phyloP scores from a whole-genome alignment of 2,329 filamentous ascomycete species.

The Ophiostoma sp. region DNA sequence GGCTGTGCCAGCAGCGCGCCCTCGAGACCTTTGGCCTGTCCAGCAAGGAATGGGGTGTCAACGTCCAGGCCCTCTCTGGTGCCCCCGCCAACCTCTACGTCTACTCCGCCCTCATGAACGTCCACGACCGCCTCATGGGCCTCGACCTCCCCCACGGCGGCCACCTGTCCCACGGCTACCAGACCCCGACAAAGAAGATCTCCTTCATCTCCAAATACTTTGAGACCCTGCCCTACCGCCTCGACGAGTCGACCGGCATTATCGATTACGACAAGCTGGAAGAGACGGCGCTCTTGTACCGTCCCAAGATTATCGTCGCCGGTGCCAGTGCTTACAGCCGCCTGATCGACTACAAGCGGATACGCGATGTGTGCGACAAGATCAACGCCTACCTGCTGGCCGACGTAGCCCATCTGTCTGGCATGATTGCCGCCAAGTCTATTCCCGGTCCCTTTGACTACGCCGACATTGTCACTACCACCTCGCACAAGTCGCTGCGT shows the following conservation, averaged over 20 bases:
- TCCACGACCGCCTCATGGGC: slow-evolving; percentile 94
- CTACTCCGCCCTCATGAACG: slow-evolving; percentile 87
- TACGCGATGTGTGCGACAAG: slow-evolving; percentile 87
- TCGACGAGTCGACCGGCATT: slow-evolving; percentile 82
- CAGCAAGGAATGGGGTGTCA: slow-evolving; percentile 88
- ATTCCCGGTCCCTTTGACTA: slow-evolving; percentile 83
- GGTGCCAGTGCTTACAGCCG: slow-evolving; percentile 95
- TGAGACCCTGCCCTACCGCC: slow-evolving; percentile 90
- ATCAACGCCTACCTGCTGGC: slow-evolving; percentile 86
- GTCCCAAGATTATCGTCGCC: slow-evolving; percentile 91
- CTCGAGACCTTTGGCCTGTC: slow-evolving; percentile 81
- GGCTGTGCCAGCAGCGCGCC: slow-evolving; percentile 83
- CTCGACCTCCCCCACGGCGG: slow-evolving; percentile 94
- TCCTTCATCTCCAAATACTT: slow-evolving; percentile 99
- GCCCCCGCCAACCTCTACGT: slow-evolving; percentile 78
- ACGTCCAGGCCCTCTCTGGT: slow-evolving; percentile 84
- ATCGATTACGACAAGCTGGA: slow-evolving; percentile 95
- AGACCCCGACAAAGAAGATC: slow-evolving; percentile 90
- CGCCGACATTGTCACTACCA: slow-evolving; percentile 94
- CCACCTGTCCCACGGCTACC: slow-evolving; percentile 94
- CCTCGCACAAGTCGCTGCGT: slow-evolving; percentile 94
- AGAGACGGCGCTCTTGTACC: slow-evolving; percentile 79
- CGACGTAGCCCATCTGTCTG: slow-evolving; percentile 97
- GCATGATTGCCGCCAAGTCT: slow-evolving; percentile 85
- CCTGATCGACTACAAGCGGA: slow-evolving; percentile 88